A percentile compares a stretch with the other conserved stretches of the same genome.
Evolutionary conservation across 78 protist genomes (phyloP).

Genomic region (Blattamonas nauphoetae): DNA sequence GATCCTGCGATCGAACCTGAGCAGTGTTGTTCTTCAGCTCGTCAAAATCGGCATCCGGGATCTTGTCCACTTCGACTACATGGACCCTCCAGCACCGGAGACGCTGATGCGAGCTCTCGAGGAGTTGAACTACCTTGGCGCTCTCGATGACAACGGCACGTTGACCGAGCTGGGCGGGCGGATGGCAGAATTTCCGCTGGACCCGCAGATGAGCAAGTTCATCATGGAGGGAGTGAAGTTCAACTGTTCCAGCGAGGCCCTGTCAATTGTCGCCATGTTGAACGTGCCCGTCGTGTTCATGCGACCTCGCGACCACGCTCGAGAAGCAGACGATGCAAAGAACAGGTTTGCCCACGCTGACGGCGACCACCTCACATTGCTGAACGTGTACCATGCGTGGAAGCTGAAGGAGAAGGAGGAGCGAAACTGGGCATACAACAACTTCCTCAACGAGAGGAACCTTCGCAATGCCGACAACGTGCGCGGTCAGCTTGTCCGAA

Average conservation of each 20-base stretch:
- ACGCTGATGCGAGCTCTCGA: slow-evolving; percentile 81
- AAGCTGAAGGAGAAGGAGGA: slow-evolving; percentile 38
- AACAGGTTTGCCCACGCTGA: slow-evolving; percentile 76
- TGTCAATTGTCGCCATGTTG: slow-evolving; percentile 80
- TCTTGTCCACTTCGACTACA: slow-evolving; percentile 90
- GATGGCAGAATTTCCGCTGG: slow-evolving; percentile 95
- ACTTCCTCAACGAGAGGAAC: slow-evolving; percentile 75
- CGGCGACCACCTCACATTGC: slow-evolving; percentile 95
- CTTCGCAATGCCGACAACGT: slow-evolving; percentile 79
- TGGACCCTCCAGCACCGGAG: slow-evolving; percentile 97
- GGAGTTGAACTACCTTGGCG: slow-evolving; percentile 91
- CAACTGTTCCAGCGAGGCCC: slow-evolving; percentile 79
- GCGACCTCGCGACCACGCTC: slow-evolving; percentile 72
- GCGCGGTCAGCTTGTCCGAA: slow-evolving; percentile 72
- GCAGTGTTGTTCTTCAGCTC: slow-evolving; percentile 71
- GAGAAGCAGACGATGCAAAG: slow-evolving; percentile 31
- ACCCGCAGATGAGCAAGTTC: slow-evolving; percentile 88
- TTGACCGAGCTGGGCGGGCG: slow-evolving; percentile 56
- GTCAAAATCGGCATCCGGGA: slow-evolving; percentile 86
- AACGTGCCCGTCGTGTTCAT: slow-evolving; percentile 40
- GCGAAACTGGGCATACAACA: slow-evolving; percentile 57
- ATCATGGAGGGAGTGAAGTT: slow-evolving; percentile 34
- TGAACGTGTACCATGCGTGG: slow-evolving; percentile 88
- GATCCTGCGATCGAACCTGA: slow-evolving; percentile 73
- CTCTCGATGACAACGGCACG: slow-evolving; percentile 87